Conservation (phyloP, 768 basidiomycete species). For the Russula brevipes region DNA sequence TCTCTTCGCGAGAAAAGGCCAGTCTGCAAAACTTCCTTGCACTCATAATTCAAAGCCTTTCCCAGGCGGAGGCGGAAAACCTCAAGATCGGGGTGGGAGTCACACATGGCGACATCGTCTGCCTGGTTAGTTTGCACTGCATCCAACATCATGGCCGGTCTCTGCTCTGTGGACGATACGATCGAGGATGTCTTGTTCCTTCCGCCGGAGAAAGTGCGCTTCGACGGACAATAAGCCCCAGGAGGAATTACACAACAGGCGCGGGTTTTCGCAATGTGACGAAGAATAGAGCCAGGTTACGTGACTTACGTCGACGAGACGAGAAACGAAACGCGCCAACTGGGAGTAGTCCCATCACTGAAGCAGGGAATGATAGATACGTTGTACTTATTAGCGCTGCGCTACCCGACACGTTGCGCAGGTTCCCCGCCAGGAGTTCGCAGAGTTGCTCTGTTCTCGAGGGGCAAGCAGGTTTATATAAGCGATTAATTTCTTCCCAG, state of each 20-base stretch:
- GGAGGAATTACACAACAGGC: background rate
- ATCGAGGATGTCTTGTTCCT: constrained; percentile 73
- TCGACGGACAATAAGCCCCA: background rate
- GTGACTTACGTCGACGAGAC: background rate
- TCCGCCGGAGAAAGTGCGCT: constrained; percentile 39
- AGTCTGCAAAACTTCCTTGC: constrained; percentile 75
- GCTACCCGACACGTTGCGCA: too few species aligned
- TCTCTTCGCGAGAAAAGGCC: constrained; percentile 78
- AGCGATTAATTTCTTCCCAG: too few species aligned
- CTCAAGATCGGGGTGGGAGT: constrained; percentile 82
- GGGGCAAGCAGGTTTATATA: too few species aligned
- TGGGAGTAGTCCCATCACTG: background rate
- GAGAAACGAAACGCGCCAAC: background rate
- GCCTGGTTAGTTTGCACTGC: constrained; percentile 71
- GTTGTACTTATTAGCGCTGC: background rate
- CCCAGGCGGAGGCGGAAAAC: constrained; percentile 83
- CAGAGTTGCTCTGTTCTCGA: too few species aligned
- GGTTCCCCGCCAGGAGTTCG: too few species aligned
- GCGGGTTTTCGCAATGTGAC: background rate
- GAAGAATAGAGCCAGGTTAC: background rate
- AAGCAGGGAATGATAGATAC: background rate
- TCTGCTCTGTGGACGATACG: constrained; percentile 71
- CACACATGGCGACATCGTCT: constrained; percentile 67
- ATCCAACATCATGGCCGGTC: constrained; percentile 72
- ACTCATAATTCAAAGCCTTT: constrained; percentile 83